A percentile compares a stretch with the other conserved stretches of the same genome.
phyloP scores from a whole-genome alignment of 495 filamentous ascomycete genomes.

The Hypoxylon fuscum region DNA sequence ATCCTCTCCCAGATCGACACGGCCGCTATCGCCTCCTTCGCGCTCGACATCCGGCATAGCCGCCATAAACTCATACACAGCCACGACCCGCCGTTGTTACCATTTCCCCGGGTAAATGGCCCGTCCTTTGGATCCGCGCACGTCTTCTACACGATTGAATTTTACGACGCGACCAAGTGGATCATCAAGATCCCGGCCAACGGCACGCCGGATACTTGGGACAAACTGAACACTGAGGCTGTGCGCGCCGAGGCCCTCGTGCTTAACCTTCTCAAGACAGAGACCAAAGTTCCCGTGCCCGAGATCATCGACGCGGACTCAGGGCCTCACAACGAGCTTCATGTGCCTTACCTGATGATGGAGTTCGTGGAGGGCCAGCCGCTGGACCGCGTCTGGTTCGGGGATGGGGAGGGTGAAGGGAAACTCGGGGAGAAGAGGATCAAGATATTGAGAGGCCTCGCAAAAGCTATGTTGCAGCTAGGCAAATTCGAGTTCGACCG shows the following conservation, averaged over 20 bases:
- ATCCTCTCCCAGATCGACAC: constrained; percentile 34
- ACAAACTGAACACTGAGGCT: constrained; percentile 21
- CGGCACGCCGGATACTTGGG: constrained; percentile 33
- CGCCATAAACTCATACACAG: not conserved
- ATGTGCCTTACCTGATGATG: constrained; percentile 39
- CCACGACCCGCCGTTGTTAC: constrained; percentile 4
- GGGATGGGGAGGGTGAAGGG: not conserved
- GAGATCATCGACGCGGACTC: constrained; percentile 36
- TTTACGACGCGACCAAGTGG: constrained; percentile 20
- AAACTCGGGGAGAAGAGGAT: constrained; percentile 11
- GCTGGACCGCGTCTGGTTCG: constrained; percentile 36
- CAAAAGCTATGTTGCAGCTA: constrained; percentile 31
- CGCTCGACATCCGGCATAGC: constrained; percentile 21
- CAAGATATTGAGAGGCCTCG: constrained; percentile 19
- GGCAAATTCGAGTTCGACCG: constrained; percentile 29
- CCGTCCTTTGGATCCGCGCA: constrained; percentile 34
- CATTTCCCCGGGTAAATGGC: constrained; percentile 20
- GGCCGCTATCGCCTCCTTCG: constrained; percentile 18
- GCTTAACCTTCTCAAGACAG: constrained; percentile 23
- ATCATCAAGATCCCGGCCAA: constrained; percentile 37
- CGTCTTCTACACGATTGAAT: constrained; percentile 34
- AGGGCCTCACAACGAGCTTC: constrained; percentile 25
- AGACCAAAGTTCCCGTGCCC: constrained; percentile 34
- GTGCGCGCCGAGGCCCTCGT: constrained; percentile 34
- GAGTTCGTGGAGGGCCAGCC: constrained; percentile 30